Percentiles rank a stretch among this genome's conserved stretches.
phyloP scores from a whole-genome alignment of 257 asterid genomes.

The Apocynum venetum region DNA sequence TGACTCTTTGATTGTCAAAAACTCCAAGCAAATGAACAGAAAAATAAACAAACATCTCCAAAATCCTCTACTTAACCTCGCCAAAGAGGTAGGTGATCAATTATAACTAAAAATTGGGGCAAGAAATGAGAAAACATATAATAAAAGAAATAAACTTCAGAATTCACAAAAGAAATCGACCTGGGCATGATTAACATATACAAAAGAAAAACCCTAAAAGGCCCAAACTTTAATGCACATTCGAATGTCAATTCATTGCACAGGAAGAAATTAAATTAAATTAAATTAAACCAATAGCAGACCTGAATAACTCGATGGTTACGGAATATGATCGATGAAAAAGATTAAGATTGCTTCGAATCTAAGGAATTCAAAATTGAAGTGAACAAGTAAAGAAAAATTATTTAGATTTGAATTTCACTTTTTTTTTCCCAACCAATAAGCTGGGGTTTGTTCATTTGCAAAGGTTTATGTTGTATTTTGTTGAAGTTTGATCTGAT shows the following conservation, averaged over 20 bases:
- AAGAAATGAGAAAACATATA: not conserved
- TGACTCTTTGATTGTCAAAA: not conserved
- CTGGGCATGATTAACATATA: slow-evolving; percentile 44
- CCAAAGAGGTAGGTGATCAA: not conserved
- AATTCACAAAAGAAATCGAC: slow-evolving; percentile 30
- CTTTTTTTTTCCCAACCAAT: not conserved
- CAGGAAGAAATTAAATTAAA: not conserved
- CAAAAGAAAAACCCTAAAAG: slow-evolving; percentile 38
- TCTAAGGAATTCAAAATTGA: slow-evolving; percentile 34
- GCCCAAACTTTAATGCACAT: slow-evolving; percentile 26
- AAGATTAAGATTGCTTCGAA: slow-evolving; percentile 32
- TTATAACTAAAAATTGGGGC: not conserved
- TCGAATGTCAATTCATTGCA: slow-evolving; percentile 4
- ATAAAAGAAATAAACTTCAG: slow-evolving; percentile 8
- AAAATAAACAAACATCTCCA: slow-evolving; percentile 6
- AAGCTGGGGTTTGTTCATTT: not conserved
- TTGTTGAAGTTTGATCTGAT: not conserved
- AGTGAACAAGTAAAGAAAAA: slow-evolving; percentile 24
- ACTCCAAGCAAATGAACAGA: not conserved
- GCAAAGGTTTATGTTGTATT: not conserved
- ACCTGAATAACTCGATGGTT: slow-evolving; percentile 47
- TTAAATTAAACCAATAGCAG: slow-evolving; percentile 15
- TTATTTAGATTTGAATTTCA: not conserved
- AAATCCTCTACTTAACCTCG: not conserved
- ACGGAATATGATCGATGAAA: slow-evolving; percentile 9